Base-by-base conservation (phyloP, 805 yeast species). In the Kodamaea lidongshanica region DNA sequence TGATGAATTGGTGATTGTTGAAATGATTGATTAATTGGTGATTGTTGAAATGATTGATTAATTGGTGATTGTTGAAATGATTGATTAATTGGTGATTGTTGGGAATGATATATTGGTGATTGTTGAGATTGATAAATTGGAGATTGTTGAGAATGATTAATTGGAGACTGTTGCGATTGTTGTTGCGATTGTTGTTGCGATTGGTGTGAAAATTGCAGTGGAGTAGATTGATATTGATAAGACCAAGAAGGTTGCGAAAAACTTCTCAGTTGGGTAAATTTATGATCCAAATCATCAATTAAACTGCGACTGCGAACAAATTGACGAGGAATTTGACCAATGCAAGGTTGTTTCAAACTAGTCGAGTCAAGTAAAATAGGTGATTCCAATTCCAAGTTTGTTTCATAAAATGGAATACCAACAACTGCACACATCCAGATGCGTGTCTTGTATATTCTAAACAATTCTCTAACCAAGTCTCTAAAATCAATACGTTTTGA, bases 351-450 rank as follows among this genome's bases (percentile, higher is more conserved):
- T 27, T 15, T 19, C n/a, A 24, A 25, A 33, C 24, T 19, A 32
- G 13, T 18, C 27, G 11, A 18, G 24, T 24, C 23, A 29, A 5
- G 32, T 24, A 30, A 23, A 14, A 23, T 30, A 3, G 37, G 28
- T 15, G 31, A 25, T 17, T 19, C 16, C 10, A 21, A 10, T 16
- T 17, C 21, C n/a, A n/a, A n/a, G 24, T 19, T 23, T 18, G 19
- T 27, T 10, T 29, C 39, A 15, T 37, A 38, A 28, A 46, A 58
- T 1, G 69, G 67, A 16, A 55, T 43, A 3, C 69, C 70, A 27
- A 42, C 52, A 16, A 80, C 81, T 0, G 92, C 88, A 64, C 88
- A 79, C 55, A 83, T 59, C 92, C 94, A 83, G 40, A 81, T 81
- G 46, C 89, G 65, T 0, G 88, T 80, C 55, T 81, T 81, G 61